These are phyloP conservation scores for Clarireedia sp. DNA, from an alignment of 2,329 filamentous ascomycete genomes.

Conservation along the genomic window DNA sequence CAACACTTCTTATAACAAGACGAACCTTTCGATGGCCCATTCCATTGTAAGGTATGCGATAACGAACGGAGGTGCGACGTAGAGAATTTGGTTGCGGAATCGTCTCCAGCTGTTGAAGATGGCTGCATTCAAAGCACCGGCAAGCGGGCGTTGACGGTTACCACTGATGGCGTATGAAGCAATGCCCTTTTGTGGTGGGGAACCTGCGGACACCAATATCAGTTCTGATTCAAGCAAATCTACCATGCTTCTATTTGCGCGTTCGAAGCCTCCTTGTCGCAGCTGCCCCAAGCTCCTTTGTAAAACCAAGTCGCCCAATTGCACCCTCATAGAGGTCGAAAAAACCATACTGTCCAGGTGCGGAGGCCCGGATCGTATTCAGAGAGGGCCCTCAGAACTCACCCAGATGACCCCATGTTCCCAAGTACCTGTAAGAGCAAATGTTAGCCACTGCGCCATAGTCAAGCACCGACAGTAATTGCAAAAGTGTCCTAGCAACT, in stretches of 20 bases:
- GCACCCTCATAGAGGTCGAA: background rate
- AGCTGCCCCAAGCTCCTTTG: background rate
- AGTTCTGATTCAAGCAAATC: conserved; percentile 1
- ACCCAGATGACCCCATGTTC: conserved; percentile 30
- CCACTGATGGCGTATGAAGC: conserved; percentile 67
- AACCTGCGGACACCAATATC: conserved; percentile 37
- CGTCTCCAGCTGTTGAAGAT: conserved; percentile 95
- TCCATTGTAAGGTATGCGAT: conserved; percentile 74
- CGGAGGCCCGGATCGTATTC: background rate
- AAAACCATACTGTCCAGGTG: background rate
- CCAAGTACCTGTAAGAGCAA: conserved; percentile 24
- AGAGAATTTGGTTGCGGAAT: conserved; percentile 78
- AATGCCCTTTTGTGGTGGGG: conserved; percentile 55
- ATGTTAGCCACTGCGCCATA: conserved; percentile 20
- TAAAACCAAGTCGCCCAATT: too few relatives aligned
- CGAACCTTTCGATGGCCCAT: conserved; percentile 88
- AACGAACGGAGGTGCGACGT: conserved; percentile 73
- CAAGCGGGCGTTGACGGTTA: conserved; percentile 85
- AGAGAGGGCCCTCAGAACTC: conserved; percentile 18
- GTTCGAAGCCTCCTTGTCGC: background rate
- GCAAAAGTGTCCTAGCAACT: background rate
- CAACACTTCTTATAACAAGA: conserved; percentile 14
- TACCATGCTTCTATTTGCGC: background rate
- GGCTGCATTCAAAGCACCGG: conserved; percentile 68
- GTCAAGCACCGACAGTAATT: too few relatives aligned